These are phyloP conservation scores for Fusarium graminum DNA, from an alignment of 2,329 filamentous ascomycete genomes.

Conservation along the genomic window DNA sequence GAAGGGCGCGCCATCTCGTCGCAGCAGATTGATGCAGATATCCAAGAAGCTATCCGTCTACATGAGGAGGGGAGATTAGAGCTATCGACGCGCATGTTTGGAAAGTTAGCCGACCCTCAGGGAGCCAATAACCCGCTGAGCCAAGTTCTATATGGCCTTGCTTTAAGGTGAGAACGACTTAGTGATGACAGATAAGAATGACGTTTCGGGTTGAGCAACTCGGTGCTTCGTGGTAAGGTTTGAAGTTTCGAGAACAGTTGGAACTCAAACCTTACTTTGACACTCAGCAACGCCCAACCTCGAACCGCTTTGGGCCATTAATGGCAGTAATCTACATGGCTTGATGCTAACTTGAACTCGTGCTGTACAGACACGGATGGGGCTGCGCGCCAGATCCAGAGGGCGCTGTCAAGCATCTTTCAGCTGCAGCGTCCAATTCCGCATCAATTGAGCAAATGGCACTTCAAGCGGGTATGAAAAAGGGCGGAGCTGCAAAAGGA, in stretches of 20 bases:
- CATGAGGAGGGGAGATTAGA: slow-evolving; percentile 88
- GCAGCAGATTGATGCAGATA: slow-evolving; percentile 74
- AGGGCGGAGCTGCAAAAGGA: slow-evolving; percentile 93
- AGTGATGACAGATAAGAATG: not conserved
- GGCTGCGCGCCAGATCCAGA: slow-evolving; percentile 80
- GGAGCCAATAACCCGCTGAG: slow-evolving; percentile 93
- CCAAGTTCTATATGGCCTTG: slow-evolving; percentile 95
- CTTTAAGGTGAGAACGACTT: slow-evolving; percentile 77
- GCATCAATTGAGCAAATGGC: slow-evolving; percentile 88
- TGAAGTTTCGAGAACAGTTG: slow-evolving; percentile 21
- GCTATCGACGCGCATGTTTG: slow-evolving; percentile 87
- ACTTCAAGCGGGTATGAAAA: slow-evolving; percentile 87
- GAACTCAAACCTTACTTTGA: slow-evolving; percentile 26
- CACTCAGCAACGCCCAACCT: slow-evolving; percentile 9
- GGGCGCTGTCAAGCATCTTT: slow-evolving; percentile 85
- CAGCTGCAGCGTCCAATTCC: slow-evolving; percentile 89
- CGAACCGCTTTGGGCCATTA: slow-evolving; percentile 4
- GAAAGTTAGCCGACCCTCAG: slow-evolving; percentile 81
- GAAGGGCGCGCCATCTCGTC: slow-evolving; percentile 56
- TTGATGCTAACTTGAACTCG: slow-evolving; percentile 33
- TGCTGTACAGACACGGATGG: slow-evolving; percentile 82
- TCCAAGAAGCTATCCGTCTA: slow-evolving; percentile 94
- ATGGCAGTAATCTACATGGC: slow-evolving; percentile 8
- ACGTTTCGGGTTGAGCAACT: slow-evolving; percentile 32
- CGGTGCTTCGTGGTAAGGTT: slow-evolving; percentile 3